Percentiles rank a stretch among this genome's conserved stretches.
These are phyloP conservation scores for Ophiocordyceps robertsii DNA, from an alignment of 2,329 filamentous ascomycete genomes.

Conservation along the genomic window DNA sequence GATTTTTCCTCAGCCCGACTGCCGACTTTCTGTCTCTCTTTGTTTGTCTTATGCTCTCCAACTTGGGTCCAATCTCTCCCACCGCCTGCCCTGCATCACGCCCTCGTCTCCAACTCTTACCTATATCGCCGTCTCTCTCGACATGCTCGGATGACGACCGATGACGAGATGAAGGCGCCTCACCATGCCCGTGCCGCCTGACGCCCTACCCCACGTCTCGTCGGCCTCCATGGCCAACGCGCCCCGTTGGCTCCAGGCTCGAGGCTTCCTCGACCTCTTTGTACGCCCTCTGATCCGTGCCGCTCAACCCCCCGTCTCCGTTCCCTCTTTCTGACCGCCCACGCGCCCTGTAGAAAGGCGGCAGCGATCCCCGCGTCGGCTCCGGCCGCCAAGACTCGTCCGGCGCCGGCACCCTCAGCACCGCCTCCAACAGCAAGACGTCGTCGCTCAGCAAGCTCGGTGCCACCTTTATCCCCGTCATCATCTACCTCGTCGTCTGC, in stretches of 20 bases:
- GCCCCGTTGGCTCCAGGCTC: background rate
- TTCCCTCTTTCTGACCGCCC: no score
- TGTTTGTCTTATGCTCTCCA: no score
- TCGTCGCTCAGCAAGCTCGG: constrained; percentile 23
- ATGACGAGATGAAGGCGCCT: constrained; percentile 1
- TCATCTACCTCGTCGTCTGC: constrained; percentile 36
- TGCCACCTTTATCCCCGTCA: constrained; percentile 40
- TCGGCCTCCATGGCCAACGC: background rate
- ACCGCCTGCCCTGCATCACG: no score
- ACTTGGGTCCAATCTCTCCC: no score
- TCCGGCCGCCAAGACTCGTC: constrained; percentile 19
- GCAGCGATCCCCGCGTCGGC: constrained; percentile 19
- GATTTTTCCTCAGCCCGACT: no score
- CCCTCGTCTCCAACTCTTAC: no score
- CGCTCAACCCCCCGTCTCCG: background rate
- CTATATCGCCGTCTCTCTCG: no score
- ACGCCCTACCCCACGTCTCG: background rate
- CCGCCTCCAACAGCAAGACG: constrained; percentile 16
- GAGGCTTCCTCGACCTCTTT: constrained; percentile 4
- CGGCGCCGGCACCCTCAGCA: constrained; percentile 20
- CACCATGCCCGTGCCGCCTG: constrained; percentile 1
- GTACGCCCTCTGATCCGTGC: background rate
- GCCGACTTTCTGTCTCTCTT: no score
- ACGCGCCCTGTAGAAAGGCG: background rate
- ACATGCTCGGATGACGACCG: no score